Evolutionary conservation across 2,329 filamentous ascomycete species (phyloP), one percentile per base, ranked within the genome.

Genomic region (Stachybotrys chlorohalonatus): DNA sequence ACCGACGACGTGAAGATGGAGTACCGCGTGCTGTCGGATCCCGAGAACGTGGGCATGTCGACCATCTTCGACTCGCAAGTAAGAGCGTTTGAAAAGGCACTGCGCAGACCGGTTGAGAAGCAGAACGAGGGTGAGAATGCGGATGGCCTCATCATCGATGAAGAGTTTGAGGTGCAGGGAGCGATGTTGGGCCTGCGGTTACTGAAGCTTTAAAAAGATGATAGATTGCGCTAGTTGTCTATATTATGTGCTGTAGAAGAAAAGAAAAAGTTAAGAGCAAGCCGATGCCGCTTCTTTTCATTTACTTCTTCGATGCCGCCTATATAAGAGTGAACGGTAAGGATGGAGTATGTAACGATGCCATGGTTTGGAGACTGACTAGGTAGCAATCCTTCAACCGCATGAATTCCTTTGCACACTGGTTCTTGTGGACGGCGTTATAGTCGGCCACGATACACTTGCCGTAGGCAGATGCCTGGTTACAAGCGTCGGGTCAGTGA

Each of bases 1-100:
- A 97, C 93, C 0, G 94, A 99, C 66, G 94, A 97, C 66, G 86
- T 99, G 58, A 89, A 87, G 74, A 96, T 99, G 89, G 89, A 95
- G 70, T 97, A 96, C 74, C 80, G 79, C 55, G 84, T 97, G 6
- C 73, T 95, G 51, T 80, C 83, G 7, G 91, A 96, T 66, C 88
- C 89, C 0, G 88, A 94, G 2, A 80, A 83, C 49, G 79, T 92
- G 56, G 90, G 89, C 6, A 70, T 96, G 30, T 82, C 80, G 55
- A 77, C 80, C 54, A 85, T 85, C 3, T 90, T 95, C 65, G 76
- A 82, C 59, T 80, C 80, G 45, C 89, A 95, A 65, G 73, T 80
- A 24, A 70, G 76, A 49, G 75, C 81, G 39, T 89, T 95, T 65
- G 85, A 88, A 69, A 94, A 90, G 75, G 85, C 85, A 24, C 71